Evolutionary conservation across 208 protist genomes (phyloP).

Genomic region (Porcisia hertigi): DNA sequence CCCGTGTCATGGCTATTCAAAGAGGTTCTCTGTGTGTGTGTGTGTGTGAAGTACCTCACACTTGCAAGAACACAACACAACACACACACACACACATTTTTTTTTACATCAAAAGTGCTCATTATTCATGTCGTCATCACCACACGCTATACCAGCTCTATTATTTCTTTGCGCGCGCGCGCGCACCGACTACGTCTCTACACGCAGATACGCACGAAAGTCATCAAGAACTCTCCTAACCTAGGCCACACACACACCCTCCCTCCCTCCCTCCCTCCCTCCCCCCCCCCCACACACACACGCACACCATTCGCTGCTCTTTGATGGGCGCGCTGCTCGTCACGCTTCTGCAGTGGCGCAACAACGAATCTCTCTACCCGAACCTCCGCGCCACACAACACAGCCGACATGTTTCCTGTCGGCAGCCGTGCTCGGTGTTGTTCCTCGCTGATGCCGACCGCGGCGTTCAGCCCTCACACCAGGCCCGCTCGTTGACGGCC

Average conservation of each 20-base stretch:
- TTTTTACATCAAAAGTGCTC: neutral
- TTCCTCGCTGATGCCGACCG: neutral
- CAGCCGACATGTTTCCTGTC: conserved; percentile 2
- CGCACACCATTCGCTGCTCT: neutral
- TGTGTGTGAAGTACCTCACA: neutral
- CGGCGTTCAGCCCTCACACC: neutral
- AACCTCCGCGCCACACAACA: conserved; percentile 24
- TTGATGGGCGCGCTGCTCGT: conserved; percentile 40
- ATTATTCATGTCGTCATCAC: neutral
- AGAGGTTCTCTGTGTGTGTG: neutral
- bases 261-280: too few species aligned
- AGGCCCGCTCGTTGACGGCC: neutral
- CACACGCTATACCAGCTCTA: neutral
- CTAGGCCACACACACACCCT: too few species aligned
- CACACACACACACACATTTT: neutral
- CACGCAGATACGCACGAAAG: neutral
- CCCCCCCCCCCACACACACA: too few species aligned
- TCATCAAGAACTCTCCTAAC: too few species aligned
- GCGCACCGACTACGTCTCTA: neutral
- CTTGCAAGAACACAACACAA: neutral
- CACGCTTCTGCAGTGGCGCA: conserved; percentile 34
- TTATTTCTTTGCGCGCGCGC: neutral
- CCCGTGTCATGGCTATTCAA: too few species aligned
- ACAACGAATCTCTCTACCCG: conserved; percentile 31
- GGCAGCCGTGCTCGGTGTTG: conserved; percentile 27